Evolutionary conservation across 75 land plant genomes (phyloP), one percentile per base, ranked within the genome.

Genomic region (Sequoiadendron giganteum): DNA sequence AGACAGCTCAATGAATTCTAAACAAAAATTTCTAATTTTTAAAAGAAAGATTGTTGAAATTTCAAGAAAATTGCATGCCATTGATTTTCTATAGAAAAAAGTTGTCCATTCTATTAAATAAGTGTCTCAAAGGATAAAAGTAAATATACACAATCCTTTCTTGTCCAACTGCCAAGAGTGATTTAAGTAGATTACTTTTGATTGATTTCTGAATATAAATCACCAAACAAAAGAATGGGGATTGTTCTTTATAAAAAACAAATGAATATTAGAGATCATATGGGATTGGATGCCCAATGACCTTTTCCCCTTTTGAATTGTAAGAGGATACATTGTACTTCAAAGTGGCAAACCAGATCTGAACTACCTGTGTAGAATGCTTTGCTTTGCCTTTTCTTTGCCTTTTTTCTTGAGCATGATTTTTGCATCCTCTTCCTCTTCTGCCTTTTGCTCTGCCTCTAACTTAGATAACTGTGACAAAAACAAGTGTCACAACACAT

Each of bases 391-490:
- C 43, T 85, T 85, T 85, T 85, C 86, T 85, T 94, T 93, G 77
- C 91, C 94, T 85, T 91, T 92, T 88, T 95, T 96, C 87, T 88
- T 94, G 1, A 89, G 87, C 47, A 91, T 85, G 49, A 88, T 90
- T 52, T 87, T 82, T 45, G 91, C 94, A 38, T 92, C 95, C 89
- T 93, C 95, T 86, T 87, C 99, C 90, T 98, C 99, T 88, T 95
- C 95, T 34, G 95, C 97, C 91, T 98, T 95, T 87, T 98, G 99
- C 90, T 98, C 99, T 77, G 93, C 95, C 90, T 98, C 99, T 39
- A 98, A 90, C 89, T 93, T 90, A 36, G 96, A 94, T 89, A 98
- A 88, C 99, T 98, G 89, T n/a, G 83, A 61, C 16, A 75, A 52
- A 56, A 86, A 49, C 68, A 40, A 70, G 34, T 13, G 19, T 36